phyloP scores from a whole-genome alignment of 1,139 yeast species.

The Meyerozyma elateridarum region DNA sequence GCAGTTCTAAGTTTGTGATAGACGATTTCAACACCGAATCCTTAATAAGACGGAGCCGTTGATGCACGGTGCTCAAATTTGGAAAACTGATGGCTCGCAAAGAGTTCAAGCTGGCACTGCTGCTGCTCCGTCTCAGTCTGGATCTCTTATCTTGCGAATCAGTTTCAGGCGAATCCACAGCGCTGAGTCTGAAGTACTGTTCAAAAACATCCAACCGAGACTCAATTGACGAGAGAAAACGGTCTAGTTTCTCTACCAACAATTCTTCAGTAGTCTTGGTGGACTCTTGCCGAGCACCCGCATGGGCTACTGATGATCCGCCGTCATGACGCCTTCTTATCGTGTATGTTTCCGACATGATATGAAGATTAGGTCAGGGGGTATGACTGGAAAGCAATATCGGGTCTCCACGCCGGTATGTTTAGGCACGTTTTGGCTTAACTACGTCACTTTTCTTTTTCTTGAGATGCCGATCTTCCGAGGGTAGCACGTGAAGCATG shows the following conservation, averaged over 20 bases:
- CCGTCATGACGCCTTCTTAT: conserved; percentile 1
- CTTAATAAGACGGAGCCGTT: conserved; percentile 38
- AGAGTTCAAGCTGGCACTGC: conserved; percentile 26
- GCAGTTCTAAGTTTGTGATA: conserved; percentile 40
- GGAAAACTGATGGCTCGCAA: conserved; percentile 29
- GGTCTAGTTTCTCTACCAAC: conserved; percentile 48
- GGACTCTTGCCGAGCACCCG: not conserved
- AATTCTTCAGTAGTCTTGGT: conserved; percentile 39
- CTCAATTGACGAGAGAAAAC: conserved; percentile 51
- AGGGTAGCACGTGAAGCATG: too few species aligned
- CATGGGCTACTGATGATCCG: not conserved
- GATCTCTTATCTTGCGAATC: conserved; percentile 6
- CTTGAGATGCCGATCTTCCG: too few species aligned
- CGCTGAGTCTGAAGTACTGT: conserved; percentile 38
- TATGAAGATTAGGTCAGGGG: too few species aligned
- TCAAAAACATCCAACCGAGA: conserved; percentile 49
- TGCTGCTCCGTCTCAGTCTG: conserved; percentile 17
- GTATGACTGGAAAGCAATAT: too few species aligned
- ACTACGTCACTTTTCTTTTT: too few species aligned
- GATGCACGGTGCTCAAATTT: conserved; percentile 38
- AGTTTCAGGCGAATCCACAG: conserved; percentile 14
- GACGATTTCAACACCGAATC: conserved; percentile 40
- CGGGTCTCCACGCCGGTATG: too few species aligned
- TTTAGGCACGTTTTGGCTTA: too few species aligned
- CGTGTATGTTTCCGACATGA: conserved; percentile 2